Evolutionary conservation across 352 stramenopile species (phyloP), one percentile per base, ranked within the genome.

Genomic region (Blastocystis sp.): DNA sequence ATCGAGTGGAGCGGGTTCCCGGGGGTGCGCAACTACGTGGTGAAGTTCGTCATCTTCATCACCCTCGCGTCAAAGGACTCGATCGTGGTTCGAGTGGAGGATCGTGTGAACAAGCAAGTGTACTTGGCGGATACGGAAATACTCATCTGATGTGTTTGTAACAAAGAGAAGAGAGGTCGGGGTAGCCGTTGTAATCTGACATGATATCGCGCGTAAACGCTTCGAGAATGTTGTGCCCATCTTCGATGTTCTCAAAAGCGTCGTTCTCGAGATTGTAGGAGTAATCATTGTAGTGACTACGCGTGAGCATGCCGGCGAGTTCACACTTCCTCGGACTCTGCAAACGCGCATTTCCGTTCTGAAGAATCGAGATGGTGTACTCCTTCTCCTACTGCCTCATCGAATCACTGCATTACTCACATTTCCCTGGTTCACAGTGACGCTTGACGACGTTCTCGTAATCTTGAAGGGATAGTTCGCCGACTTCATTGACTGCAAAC

Each of bases 271-370:
- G n/a, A 19, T 59, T 41, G 45, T 77, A 77, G 16, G 9, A 35
- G 55, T 77, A 77, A 45, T 77, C 66, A 16, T 77, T 77, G 24
- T 77, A 77, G 55, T 77, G 66, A 77, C 66, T 77, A 77, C 10
- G 55, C 50, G 3, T 77, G 9, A 37, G n/a, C 35, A 24, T 4
- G 13, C 37, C 2, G 13, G 4, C 3, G 6, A 2, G 2, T 16
- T 26, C 21, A 16, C 50, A 77, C 66, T 77, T 77, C 29, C 50
- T 41, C 0, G 66, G 66, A 77, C n/a, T 77, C 37, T 59, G 66
- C 0, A 77, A 16, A 59, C 66, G 26, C 19, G 50, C 31, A 21
- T 77, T 77, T n/a, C 66, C 66, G 24, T 77, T 77, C 37, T 77
- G 66, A 1, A 77, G 66, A 55, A 77, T 16, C 12, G n/a, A 59